phyloP scores from a whole-genome alignment of 192 early-diverging fungal species.

The Podila epigama region DNA sequence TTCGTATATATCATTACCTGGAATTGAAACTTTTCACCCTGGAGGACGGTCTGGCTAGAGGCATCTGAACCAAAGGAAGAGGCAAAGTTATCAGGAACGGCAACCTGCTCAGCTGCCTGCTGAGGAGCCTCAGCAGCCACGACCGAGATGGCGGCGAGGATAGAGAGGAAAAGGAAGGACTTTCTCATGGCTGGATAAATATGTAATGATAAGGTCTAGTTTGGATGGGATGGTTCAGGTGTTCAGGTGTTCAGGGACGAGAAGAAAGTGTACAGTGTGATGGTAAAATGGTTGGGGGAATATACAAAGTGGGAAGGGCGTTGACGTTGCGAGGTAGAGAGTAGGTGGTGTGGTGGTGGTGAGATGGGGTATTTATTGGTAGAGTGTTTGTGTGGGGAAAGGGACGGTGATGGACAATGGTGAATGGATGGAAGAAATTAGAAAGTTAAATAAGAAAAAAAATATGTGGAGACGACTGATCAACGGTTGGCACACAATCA shows the following conservation, averaged over 20 bases:
- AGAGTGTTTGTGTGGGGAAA: background rate
- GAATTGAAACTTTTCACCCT: constrained; percentile 45
- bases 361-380: background rate
- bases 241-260: constrained; percentile 7
- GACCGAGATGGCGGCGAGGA: constrained; percentile 47
- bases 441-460: background rate
- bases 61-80: background rate
- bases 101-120: constrained; percentile 26
- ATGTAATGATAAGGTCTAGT: background rate
- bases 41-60: constrained; percentile 16
- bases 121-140: constrained; percentile 46
- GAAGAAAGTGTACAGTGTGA: too few relatives aligned
- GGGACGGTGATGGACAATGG: background rate
- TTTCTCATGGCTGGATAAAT: constrained; percentile 25
- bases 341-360: background rate
- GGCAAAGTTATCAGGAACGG: constrained; percentile 44
- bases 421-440: background rate
- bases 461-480: background rate
- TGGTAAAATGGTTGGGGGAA: background rate
- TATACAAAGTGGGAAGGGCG: background rate
- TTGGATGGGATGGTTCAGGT: too few relatives aligned
- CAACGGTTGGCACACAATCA: background rate
- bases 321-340: background rate
- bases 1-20: constrained; percentile 28
- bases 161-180: constrained; percentile 34